A percentile compares a stretch with the other conserved stretches of the same genome.
phyloP scores from a whole-genome alignment of 768 basidiomycete genomes.

The Boletus pseudopeckii region DNA sequence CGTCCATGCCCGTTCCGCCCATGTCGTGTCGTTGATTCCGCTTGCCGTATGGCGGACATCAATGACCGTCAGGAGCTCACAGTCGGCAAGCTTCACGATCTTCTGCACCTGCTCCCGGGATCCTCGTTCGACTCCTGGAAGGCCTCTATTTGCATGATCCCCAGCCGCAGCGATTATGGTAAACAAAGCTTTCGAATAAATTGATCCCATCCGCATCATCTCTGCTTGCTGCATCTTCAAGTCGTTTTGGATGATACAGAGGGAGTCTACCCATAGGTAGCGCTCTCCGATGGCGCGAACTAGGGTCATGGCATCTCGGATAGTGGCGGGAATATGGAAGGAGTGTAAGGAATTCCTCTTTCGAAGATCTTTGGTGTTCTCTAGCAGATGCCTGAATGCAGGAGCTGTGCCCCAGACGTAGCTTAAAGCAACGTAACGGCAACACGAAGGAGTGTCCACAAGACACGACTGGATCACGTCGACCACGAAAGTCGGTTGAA shows the following conservation, averaged over 20 bases:
- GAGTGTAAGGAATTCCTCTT: not conserved
- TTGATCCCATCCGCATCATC: slow-evolving; percentile 20
- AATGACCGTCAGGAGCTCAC: slow-evolving; percentile 13
- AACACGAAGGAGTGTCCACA: slow-evolving; percentile 15
- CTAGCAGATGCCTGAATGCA: slow-evolving; percentile 9
- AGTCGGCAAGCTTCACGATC: slow-evolving; percentile 4
- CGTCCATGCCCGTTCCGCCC: slow-evolving; percentile 17
- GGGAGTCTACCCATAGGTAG: slow-evolving; percentile 26
- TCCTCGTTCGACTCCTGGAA: slow-evolving; percentile 4
- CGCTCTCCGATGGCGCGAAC: slow-evolving; percentile 19
- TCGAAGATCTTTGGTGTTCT: slow-evolving; percentile 5
- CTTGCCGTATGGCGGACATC: not conserved
- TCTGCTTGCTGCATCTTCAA: slow-evolving; percentile 15
- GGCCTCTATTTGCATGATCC: slow-evolving; percentile 6
- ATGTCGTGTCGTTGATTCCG: slow-evolving; percentile 4
- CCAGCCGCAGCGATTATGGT: slow-evolving; percentile 21
- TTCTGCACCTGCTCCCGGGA: slow-evolving; percentile 8
- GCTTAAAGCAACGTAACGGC: slow-evolving; percentile 26
- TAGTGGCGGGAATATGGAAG: slow-evolving; percentile 17
- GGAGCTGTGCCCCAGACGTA: slow-evolving; percentile 19
- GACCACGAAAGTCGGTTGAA: slow-evolving; percentile 12
- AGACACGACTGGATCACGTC: slow-evolving; percentile 16
- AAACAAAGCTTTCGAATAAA: slow-evolving; percentile 18
- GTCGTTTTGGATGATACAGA: slow-evolving; percentile 24
- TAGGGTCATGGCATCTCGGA: slow-evolving; percentile 23